A percentile compares a stretch with the other conserved stretches of the same genome.
These are phyloP conservation scores for Daldinia decipiens DNA, from an alignment of 495 filamentous ascomycete genomes.

Conservation along the genomic window DNA sequence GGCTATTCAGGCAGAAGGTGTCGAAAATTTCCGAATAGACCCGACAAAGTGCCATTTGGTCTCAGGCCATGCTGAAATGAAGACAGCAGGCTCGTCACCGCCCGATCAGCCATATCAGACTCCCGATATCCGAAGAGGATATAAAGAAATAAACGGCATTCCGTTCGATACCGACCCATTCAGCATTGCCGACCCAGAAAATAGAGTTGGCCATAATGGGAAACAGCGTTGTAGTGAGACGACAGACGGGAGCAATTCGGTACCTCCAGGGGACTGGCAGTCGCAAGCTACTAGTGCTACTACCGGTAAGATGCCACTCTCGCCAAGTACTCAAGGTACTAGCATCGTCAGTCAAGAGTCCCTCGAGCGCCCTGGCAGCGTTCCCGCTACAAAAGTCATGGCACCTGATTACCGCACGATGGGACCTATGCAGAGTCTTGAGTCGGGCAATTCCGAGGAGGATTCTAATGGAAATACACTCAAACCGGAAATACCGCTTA, in stretches of 20 bases:
- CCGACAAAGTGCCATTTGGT: constrained; percentile 29
- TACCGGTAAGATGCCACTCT: constrained; percentile 66
- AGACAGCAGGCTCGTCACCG: constrained; percentile 34
- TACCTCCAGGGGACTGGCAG: constrained; percentile 61
- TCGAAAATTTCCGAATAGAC: constrained; percentile 24
- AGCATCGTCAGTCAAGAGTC: constrained; percentile 65
- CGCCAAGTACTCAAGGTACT: constrained; percentile 66
- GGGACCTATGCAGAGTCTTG: constrained; percentile 31
- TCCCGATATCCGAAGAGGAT: constrained; percentile 38
- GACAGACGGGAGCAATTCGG: constrained; percentile 62
- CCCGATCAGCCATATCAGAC: constrained; percentile 32
- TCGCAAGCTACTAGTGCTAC: constrained; percentile 66
- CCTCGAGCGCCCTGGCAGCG: constrained; percentile 53
- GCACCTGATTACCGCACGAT: constrained; percentile 48
- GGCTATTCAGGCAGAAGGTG: constrained; percentile 45
- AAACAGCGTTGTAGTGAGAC: constrained; percentile 63
- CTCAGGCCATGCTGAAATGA: constrained; percentile 39
- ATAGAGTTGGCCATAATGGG: constrained; percentile 46
- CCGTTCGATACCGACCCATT: constrained; percentile 53
- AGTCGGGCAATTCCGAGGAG: constrained; percentile 44
- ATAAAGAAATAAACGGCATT: constrained; percentile 55
- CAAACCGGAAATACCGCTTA: constrained; percentile 50
- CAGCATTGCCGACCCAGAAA: constrained; percentile 42
- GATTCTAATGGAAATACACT: constrained; percentile 46
- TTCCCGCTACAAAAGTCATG: constrained; percentile 53